Evolutionary conservation across 768 basidiomycete species (phyloP).

Genomic region (Rhodotorula taiwanensis): DNA sequence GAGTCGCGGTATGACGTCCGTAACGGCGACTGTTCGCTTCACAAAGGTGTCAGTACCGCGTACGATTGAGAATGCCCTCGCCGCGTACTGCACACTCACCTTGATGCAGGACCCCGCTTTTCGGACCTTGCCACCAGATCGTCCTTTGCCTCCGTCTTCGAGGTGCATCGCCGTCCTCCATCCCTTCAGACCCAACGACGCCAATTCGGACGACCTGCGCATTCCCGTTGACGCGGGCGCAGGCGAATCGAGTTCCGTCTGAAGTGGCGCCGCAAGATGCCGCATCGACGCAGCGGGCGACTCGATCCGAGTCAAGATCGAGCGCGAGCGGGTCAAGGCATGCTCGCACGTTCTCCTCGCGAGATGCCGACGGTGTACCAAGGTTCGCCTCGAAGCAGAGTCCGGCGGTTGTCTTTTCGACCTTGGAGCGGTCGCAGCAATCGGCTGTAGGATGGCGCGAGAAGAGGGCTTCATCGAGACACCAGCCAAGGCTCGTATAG

Average conservation of each 20-base stretch:
- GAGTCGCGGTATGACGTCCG: background rate
- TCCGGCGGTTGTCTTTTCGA: background rate
- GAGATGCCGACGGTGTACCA: background rate
- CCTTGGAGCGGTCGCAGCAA: background rate
- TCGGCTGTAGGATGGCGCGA: too few relatives aligned
- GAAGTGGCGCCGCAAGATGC: background rate
- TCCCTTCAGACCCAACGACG: constrained; percentile 54
- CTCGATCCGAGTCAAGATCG: background rate
- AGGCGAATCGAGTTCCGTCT: background rate
- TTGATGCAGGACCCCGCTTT: background rate
- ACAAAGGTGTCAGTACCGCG: background rate
- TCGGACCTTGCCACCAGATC: constrained; percentile 57
- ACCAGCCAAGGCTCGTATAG: constrained; percentile 28
- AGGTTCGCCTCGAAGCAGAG: background rate
- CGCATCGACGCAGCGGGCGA: constrained; percentile 6
- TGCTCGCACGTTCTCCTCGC: background rate
- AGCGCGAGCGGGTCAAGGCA: constrained; percentile 25
- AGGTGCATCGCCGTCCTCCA: constrained; percentile 58
- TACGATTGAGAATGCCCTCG: constrained; percentile 9
- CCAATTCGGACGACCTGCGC: constrained; percentile 62
- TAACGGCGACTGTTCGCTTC: background rate
- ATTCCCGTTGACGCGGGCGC: constrained; percentile 53
- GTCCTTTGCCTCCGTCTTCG: too few relatives aligned
- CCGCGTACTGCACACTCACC: too few relatives aligned
- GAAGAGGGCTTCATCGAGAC: background rate